A percentile compares a stretch with the other conserved stretches of the same genome.
Evolutionary conservation across 2,329 filamentous ascomycete genomes (phyloP).

Genomic region (Conoideocrella luteorostrata): DNA sequence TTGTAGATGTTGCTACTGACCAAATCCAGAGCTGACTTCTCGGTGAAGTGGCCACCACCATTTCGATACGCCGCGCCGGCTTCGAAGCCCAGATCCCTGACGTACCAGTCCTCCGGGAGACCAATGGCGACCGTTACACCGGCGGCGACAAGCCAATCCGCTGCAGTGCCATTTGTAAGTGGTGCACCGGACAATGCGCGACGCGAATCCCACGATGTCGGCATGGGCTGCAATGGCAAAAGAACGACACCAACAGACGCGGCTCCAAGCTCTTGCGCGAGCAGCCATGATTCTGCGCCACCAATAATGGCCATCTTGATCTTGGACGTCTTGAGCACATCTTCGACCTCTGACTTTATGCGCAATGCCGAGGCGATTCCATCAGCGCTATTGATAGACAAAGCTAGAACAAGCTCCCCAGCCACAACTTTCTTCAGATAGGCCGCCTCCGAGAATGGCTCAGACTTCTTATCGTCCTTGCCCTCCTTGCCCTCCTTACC

Average conservation of each 20-base stretch:
- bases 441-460: constrained; percentile 40
- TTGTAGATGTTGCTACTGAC: constrained; percentile 51
- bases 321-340: constrained; percentile 23
- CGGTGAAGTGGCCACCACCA: constrained; percentile 43
- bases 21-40: constrained; percentile 50
- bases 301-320: constrained; percentile 54
- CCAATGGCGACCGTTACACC: constrained; percentile 54
- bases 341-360: constrained; percentile 52
- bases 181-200: constrained; percentile 58
- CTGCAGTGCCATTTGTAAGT: constrained; percentile 56
- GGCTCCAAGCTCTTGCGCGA: constrained; percentile 51
- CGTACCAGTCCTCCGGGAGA: constrained; percentile 55
- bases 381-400: constrained; percentile 58
- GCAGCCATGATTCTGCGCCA: constrained; percentile 55
- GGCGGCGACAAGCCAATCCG: constrained; percentile 51
- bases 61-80: constrained; percentile 57
- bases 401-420: constrained; percentile 47
- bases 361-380: constrained; percentile 52
- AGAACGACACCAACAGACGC: constrained; percentile 55
- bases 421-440: constrained; percentile 49
- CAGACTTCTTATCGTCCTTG: constrained; percentile 21
- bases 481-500: constrained; percentile 21
- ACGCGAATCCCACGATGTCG: constrained; percentile 52
- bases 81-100: constrained; percentile 52
- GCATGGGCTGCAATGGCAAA: constrained; percentile 50